Percentiles rank a stretch among this genome's conserved stretches.
Conservation (phyloP, 208 protist species). For the Balamuthia mandrillaris region DNA sequence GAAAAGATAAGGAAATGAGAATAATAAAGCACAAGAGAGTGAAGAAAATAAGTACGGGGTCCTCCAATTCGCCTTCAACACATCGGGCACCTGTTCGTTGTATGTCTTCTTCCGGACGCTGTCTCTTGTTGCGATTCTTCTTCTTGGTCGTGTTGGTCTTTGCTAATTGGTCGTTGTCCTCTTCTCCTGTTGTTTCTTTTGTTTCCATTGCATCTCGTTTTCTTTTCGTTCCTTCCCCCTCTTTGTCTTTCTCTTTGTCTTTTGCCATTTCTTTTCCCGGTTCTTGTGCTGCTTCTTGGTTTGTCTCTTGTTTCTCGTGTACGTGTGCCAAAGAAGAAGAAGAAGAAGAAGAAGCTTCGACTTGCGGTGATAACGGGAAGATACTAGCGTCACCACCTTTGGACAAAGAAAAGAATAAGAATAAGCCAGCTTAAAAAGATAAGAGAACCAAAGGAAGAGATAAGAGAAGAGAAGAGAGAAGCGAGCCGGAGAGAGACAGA, state of each 20-base stretch:
- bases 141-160: too few species aligned
- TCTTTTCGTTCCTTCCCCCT: neutral
- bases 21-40: neutral
- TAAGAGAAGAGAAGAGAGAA: too few species aligned
- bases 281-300: neutral
- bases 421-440: neutral
- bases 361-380: neutral
- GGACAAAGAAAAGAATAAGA: neutral
- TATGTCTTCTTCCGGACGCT: neutral
- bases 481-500: too few species aligned
- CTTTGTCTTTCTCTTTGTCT: neutral
- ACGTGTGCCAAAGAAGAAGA: neutral
- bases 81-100: constrained; percentile 48
- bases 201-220: too few species aligned
- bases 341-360: neutral
- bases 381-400: constrained; percentile 50
- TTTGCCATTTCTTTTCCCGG: neutral
- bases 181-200: too few species aligned
- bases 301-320: neutral
- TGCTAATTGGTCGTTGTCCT: too few species aligned
- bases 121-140: too few species aligned
- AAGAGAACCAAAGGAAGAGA: neutral
- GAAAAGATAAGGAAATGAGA: neutral
- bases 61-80: constrained; percentile 12
- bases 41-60: neutral